phyloP scores from a whole-genome alignment of 2,329 filamentous ascomycete genomes.

The Ophioceras dolichostomum region DNA sequence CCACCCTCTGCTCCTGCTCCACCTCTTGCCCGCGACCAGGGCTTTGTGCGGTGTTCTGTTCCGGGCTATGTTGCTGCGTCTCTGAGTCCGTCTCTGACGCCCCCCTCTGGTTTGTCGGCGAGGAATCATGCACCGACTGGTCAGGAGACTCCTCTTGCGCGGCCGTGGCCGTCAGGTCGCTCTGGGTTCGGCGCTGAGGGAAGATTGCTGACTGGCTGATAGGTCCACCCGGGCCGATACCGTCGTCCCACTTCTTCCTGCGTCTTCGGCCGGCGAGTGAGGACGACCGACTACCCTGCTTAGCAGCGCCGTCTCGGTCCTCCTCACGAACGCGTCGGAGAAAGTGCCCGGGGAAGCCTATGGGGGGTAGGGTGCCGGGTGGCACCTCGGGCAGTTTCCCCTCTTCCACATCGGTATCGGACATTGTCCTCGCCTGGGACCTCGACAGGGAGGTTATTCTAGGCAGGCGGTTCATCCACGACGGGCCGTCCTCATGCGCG shows the following conservation, averaged over 20 bases:
- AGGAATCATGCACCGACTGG: neutral
- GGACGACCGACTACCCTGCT: slow-evolving; percentile 44
- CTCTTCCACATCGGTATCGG: slow-evolving; percentile 60
- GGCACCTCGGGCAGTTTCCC: slow-evolving; percentile 48
- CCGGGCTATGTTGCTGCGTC: neutral
- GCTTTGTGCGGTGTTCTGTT: too few species aligned
- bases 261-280: slow-evolving; percentile 49
- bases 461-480: slow-evolving; percentile 91
- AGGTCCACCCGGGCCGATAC: slow-evolving; percentile 71
- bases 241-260: slow-evolving; percentile 57
- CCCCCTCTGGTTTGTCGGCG: neutral
- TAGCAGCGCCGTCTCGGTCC: slow-evolving; percentile 41
- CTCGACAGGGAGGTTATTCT: slow-evolving; percentile 54
- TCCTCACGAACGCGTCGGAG: slow-evolving; percentile 76
- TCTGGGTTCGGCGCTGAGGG: slow-evolving; percentile 37
- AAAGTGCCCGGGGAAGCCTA: slow-evolving; percentile 63
- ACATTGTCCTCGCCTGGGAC: slow-evolving; percentile 77
- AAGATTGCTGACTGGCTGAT: slow-evolving; percentile 83
- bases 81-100: slow-evolving; percentile 2
- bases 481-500: slow-evolving; percentile 74
- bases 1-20: neutral
- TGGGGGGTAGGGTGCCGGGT: slow-evolving; percentile 59
- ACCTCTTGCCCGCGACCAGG: too few species aligned
- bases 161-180: slow-evolving; percentile 9
- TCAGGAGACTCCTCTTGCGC: slow-evolving; percentile 6